These are phyloP conservation scores for Solanum virginianum DNA, from an alignment of 257 asterid species.

Conservation along the genomic window DNA sequence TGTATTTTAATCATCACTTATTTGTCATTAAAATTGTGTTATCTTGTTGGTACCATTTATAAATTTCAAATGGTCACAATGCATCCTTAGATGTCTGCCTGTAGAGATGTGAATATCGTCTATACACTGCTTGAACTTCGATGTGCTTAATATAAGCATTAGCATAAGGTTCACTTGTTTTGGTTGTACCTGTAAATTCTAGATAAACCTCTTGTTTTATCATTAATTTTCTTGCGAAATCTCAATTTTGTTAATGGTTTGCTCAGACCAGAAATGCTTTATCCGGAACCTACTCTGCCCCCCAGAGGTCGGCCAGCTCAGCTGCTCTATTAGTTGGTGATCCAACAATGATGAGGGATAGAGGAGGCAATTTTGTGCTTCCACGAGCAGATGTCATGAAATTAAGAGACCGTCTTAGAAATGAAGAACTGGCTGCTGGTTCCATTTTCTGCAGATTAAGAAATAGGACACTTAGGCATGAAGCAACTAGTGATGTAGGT, in stretches of 20 bases:
- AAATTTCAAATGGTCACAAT: not conserved
- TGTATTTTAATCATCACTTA: not conserved
- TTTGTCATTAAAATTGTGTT: not conserved
- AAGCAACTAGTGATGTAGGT: conserved; percentile 68
- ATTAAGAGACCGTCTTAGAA: conserved; percentile 89
- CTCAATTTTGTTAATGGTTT: conserved; percentile 6
- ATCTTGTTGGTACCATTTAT: not conserved
- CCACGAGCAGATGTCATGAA: conserved; percentile 98
- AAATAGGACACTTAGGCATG: conserved; percentile 52
- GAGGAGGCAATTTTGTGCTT: conserved; percentile 96
- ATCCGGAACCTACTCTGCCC: conserved; percentile 98
- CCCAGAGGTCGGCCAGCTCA: conserved; percentile 98
- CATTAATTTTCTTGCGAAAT: conserved; percentile 2
- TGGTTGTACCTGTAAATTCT: not conserved
- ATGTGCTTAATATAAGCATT: not conserved
- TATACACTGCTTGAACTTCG: not conserved
- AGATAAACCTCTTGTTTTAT: conserved; percentile 1
- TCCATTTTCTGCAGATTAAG: conserved; percentile 53
- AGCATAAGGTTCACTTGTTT: not conserved
- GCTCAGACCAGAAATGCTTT: conserved; percentile 88
- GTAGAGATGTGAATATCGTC: not conserved
- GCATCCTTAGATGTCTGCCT: not conserved
- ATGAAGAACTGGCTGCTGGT: conserved; percentile 94
- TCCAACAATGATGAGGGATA: conserved; percentile 81
- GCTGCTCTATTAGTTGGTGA: conserved; percentile 99